Base-by-base conservation (phyloP, 1,284 basidiomycete genomes). In the Thelephora terrestris region DNA sequence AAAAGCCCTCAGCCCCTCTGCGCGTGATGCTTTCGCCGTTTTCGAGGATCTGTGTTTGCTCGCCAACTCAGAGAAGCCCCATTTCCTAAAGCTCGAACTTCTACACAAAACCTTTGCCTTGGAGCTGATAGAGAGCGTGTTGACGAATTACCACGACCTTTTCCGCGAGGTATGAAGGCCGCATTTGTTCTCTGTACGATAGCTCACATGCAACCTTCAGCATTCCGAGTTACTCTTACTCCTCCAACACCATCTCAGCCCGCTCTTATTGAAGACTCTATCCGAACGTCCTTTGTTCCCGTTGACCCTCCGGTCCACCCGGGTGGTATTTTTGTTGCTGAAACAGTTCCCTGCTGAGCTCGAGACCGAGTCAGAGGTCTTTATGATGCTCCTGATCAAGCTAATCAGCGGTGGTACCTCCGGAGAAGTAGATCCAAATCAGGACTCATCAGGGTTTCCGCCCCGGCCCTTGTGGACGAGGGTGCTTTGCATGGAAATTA, bases 51-150 rank as follows among this genome's bases (percentile, higher is more conserved):
- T 96, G 3, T 96, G 93, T 61, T 68, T 95, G 1, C 75, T 96
- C 2, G 86, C 88, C 10, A 90, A 91, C 58, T 75, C 79, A 4
- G 91, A 96, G 62, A 82, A 74, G 48, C 89, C 93, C 0, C 73
- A 77, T 47, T 91, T 97, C 62, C 71, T 98, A 50, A 83, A 85
- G 56, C 76, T 98, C 29, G 79, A 85, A n/a, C 79, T 76, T 39
- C 71, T 99, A 21, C 89, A 91, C 56, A 86, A 93, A 63, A 97
- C 95, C 0, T 98, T 98, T 58, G 91, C 92, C 0, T 71, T 99
- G 23, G 95, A 99, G 66, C 71, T 99, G 47, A 90, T 99, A 49
- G 96, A 99, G 68, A 97, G 93, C 59, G 91, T 98, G 4, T 70
- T 99, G 47, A 95, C 92, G 12, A 97, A 96, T 56, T 97, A 98